Evolutionary conservation across 1,139 yeast genomes (phyloP).

Genomic region (Trichomonascaceae sp.): DNA sequence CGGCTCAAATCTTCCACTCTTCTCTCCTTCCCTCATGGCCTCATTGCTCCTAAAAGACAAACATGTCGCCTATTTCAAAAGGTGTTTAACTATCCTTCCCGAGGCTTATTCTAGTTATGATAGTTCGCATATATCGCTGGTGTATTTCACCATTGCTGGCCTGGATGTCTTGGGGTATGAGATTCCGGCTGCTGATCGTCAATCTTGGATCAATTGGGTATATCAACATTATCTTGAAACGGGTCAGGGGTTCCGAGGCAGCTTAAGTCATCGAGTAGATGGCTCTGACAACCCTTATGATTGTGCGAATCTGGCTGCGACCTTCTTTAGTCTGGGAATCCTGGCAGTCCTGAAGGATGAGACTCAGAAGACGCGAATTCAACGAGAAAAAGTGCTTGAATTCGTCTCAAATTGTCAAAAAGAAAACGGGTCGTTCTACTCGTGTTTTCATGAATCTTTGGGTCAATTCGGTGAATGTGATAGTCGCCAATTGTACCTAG

Average conservation of each 20-base stretch:
- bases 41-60: constrained; percentile 6
- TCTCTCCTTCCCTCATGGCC: not conserved
- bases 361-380: constrained; percentile 33
- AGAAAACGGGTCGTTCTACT: constrained; percentile 51
- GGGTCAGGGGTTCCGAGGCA: constrained; percentile 51
- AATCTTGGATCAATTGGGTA: constrained; percentile 41
- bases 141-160: constrained; percentile 63
- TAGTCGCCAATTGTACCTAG: constrained; percentile 69
- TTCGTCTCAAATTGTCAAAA: constrained; percentile 53
- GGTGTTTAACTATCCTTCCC: constrained; percentile 34
- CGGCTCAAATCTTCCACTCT: not conserved
- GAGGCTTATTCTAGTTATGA: constrained; percentile 38
- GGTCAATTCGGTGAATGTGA: constrained; percentile 62
- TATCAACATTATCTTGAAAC: constrained; percentile 42
- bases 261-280: constrained; percentile 36
- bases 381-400: constrained; percentile 42
- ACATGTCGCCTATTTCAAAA: constrained; percentile 27
- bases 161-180: constrained; percentile 44
- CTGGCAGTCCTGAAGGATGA: constrained; percentile 45
- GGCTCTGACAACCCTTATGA: constrained; percentile 33
- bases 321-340: constrained; percentile 39
- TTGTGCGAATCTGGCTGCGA: constrained; percentile 59
- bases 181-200: constrained; percentile 21
- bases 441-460: constrained; percentile 31
- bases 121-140: constrained; percentile 57